Evolutionary conservation across 805 yeast species (phyloP).

Genomic region (Pichia sporocuriosa): DNA sequence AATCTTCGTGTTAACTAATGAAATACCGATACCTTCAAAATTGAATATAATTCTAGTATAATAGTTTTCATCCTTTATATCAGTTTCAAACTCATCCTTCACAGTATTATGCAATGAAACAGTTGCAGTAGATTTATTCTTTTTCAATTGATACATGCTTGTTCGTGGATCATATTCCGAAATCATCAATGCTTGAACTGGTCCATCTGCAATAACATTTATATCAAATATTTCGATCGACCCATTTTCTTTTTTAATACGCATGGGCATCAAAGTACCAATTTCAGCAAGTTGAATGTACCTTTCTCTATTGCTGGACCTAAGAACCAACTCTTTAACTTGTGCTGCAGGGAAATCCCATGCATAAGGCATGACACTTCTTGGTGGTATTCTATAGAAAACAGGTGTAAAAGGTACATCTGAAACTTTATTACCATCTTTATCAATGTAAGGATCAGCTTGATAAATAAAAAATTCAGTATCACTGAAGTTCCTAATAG

Average conservation of each 20-base stretch:
- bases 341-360: constrained; percentile 95
- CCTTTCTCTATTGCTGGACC: constrained; percentile 68
- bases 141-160: constrained; percentile 60
- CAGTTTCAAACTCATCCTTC: constrained; percentile 47
- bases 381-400: constrained; percentile 74
- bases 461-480: constrained; percentile 84
- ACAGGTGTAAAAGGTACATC: constrained; percentile 67
- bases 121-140: constrained; percentile 29
- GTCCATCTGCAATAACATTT: constrained; percentile 94
- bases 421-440: constrained; percentile 53
- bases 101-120: constrained; percentile 3
- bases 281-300: constrained; percentile 85
- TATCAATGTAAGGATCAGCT: constrained; percentile 63
- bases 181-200: constrained; percentile 80
- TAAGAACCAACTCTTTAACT: constrained; percentile 69
- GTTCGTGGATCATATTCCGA: constrained; percentile 73
- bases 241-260: constrained; percentile 31
- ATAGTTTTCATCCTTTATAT: constrained; percentile 47
- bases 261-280: constrained; percentile 84
- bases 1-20: constrained; percentile 59
- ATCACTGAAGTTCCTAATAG: constrained; percentile 84
- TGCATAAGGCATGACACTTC: constrained; percentile 95
- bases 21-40: constrained; percentile 82
- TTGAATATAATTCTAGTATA: constrained; percentile 49
- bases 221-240: constrained; percentile 59